A percentile compares a stretch with the other conserved stretches of the same genome.
Evolutionary conservation across 2,329 filamentous ascomycete species (phyloP).

Genomic region (Amphichorda felina): DNA sequence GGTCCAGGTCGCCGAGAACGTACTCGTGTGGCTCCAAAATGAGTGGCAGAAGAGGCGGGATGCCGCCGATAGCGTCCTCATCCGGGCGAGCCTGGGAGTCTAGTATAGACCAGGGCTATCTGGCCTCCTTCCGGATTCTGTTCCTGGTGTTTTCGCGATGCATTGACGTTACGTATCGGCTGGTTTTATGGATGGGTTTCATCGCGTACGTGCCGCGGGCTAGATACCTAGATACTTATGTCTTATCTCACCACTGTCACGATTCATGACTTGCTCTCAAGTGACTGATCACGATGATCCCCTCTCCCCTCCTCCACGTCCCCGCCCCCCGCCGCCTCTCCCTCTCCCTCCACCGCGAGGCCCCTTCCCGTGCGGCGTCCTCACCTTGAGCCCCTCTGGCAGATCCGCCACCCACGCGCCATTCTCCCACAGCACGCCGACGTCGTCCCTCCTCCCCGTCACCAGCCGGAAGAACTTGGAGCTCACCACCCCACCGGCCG

Average conservation of each 20-base stretch:
- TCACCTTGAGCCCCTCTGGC: constrained; percentile 43
- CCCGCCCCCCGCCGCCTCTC: constrained; percentile 18
- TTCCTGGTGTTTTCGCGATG: no score
- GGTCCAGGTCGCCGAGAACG: constrained; percentile 23
- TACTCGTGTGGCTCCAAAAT: constrained; percentile 23
- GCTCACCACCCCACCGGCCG: constrained; percentile 44
- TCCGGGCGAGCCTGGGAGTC: not conserved
- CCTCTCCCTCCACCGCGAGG: constrained; percentile 26
- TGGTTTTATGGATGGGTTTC: no score
- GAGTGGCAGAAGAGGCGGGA: constrained; percentile 8
- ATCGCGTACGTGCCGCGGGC: no score
- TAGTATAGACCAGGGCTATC: no score
- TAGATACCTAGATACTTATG: no score
- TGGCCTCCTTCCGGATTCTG: no score
- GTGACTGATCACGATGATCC: no score
- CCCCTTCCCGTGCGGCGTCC: constrained; percentile 36
- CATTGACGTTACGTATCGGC: no score
- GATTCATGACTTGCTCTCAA: no score
- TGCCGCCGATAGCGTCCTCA: not conserved
- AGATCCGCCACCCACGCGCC: constrained; percentile 57
- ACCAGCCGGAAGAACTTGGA: constrained; percentile 62
- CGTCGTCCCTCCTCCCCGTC: constrained; percentile 43
- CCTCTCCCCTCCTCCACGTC: constrained; percentile 11
- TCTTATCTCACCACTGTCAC: constrained; percentile 1
- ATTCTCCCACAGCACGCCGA: constrained; percentile 58